Evolutionary conservation across 1,284 basidiomycete genomes (phyloP).

Genomic region (Melanopsichium pennsylvanicum): DNA sequence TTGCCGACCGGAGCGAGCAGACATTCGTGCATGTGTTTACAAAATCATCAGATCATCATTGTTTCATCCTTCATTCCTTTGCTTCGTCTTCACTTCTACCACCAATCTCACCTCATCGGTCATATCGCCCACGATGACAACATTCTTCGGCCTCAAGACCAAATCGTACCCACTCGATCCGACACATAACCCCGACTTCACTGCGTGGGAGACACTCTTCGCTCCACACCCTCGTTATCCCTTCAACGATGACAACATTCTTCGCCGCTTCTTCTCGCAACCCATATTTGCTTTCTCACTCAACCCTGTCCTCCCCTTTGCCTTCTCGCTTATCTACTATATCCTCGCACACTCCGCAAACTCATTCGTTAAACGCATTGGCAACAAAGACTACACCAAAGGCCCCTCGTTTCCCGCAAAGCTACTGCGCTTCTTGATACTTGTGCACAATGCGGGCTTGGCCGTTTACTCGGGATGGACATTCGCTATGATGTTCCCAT

Average conservation of each 20-base stretch:
- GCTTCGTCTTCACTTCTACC: too few species aligned
- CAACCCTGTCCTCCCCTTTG: constrained; percentile 32
- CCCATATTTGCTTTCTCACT: constrained; percentile 26
- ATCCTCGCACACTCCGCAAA: constrained; percentile 51
- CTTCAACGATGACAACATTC: constrained; percentile 11
- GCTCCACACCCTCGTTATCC: constrained; percentile 46
- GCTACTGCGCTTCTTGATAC: constrained; percentile 33
- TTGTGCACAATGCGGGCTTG: constrained; percentile 54
- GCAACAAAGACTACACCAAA: constrained; percentile 43
- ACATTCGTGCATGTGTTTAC: too few species aligned
- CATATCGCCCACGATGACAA: constrained; percentile 16
- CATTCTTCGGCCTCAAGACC: constrained; percentile 35
- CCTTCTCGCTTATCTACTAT: constrained; percentile 55
- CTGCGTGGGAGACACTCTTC: constrained; percentile 9
- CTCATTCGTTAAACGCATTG: constrained; percentile 18
- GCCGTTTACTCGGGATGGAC: constrained; percentile 55
- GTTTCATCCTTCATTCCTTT: too few species aligned
- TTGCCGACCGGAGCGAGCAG: too few species aligned
- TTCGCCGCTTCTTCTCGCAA: constrained; percentile 11
- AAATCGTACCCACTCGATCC: constrained; percentile 43
- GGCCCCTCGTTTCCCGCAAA: constrained; percentile 10
- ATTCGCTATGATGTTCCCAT: constrained; percentile 43
- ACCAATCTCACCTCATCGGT: too few species aligned
- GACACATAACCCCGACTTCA: background rate
- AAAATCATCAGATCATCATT: too few species aligned